Conservation (phyloP, 1,284 basidiomycete genomes). For the Laetiporus sulphureus region DNA sequence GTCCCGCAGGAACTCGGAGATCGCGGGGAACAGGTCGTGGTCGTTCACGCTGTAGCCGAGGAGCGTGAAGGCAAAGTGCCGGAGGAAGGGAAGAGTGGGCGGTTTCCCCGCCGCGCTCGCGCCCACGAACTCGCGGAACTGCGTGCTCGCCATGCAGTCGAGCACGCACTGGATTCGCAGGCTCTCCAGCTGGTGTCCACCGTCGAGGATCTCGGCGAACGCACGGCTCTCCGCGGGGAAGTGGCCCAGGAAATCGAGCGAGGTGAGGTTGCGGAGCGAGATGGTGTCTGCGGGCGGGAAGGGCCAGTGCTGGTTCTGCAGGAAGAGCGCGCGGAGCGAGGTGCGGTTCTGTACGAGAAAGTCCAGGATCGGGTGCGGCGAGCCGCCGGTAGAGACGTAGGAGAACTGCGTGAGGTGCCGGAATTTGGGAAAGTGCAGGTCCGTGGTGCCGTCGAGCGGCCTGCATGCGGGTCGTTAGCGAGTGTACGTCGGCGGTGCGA, state of each 20-base stretch:
- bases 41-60: constrained; percentile 44
- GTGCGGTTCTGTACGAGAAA: constrained; percentile 50
- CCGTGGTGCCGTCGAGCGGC: constrained; percentile 42
- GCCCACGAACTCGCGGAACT: constrained; percentile 39
- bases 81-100: constrained; percentile 60
- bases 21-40: constrained; percentile 57
- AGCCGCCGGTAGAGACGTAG: constrained; percentile 37
- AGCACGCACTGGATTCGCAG: constrained; percentile 49
- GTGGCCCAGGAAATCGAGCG: constrained; percentile 52
- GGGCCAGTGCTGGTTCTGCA: constrained; percentile 49
- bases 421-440: constrained; percentile 50
- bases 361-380: constrained; percentile 29
- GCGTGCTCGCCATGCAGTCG: constrained; percentile 38
- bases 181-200: constrained; percentile 57
- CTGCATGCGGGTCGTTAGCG: constrained; percentile 23
- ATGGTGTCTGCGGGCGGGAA: constrained; percentile 49
- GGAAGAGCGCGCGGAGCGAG: constrained; percentile 45
- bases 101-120: no score
- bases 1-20: constrained; percentile 60
- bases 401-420: constrained; percentile 54
- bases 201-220: constrained; percentile 49
- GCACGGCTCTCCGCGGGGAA: constrained; percentile 44
- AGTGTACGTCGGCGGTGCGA: constrained; percentile 1
- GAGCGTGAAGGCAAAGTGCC: constrained; percentile 54
- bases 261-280: constrained; percentile 55